Evolutionary conservation across 2,329 filamentous ascomycete species (phyloP), one percentile per base, ranked within the genome.

Genomic region (Arthroderma sp.): DNA sequence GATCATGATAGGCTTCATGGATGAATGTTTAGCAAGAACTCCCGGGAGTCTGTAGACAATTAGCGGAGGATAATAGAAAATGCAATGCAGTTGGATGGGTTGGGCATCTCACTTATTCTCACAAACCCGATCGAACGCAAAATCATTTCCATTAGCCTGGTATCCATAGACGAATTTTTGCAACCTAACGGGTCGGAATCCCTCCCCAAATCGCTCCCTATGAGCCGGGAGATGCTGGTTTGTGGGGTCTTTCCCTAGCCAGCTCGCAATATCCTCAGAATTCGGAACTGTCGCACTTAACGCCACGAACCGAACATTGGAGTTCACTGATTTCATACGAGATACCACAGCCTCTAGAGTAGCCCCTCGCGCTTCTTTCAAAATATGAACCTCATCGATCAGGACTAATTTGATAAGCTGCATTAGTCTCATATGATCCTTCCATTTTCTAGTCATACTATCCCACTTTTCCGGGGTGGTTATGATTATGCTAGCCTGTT

Each of bases 401-500:
- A 95, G 77, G 61, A 93, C 88, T 0, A 95, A 73, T 60, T 85
- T 87, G 49, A 94, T 81, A 61, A 91, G 77, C 59, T 85, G 80
- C 70, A 94, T 81, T 17, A 94, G 73, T 61, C 79, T 86, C 55
- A 79, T 79, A 64, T 94, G 86, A 63, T 94, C 88, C 63, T 84
- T 83, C 89, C 89, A 94, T 66, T 88, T 91, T 17, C 88, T 79
- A 0, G 89, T 94, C 68, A 93, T 84, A 59, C 87, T 91, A 67
- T 95, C 88, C 88, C 88, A 94, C 66, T 94, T 94, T 70, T 95
- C 88, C 0, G 89, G 88, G 0, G 88, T 95, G 0, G 89, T 93
- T 61, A 94, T 79, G 62, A 95, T 91, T 61, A 95, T 87, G 51
- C 84, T 84, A 2, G 88, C 88, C 63, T 77, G 81, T 60, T 88